Conservation (phyloP, 2,329 filamentous ascomycete species). For the Colletotrichum echinochloae region DNA sequence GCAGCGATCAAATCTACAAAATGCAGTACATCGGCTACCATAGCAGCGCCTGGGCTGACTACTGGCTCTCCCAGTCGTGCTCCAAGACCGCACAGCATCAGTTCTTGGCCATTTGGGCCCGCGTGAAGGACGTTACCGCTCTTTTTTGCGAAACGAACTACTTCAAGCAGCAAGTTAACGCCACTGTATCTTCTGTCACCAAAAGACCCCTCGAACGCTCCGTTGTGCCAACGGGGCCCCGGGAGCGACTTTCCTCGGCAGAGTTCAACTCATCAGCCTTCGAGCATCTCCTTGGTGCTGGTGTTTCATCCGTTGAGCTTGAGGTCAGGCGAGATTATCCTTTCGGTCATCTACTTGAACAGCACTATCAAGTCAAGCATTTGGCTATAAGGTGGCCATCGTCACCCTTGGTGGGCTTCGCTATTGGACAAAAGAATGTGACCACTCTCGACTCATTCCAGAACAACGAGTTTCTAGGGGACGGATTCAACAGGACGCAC, state of each 20-base stretch:
- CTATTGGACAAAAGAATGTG: constrained; percentile 42
- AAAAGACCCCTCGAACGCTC: constrained; percentile 35
- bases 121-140: constrained; percentile 47
- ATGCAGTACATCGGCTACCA: constrained; percentile 59
- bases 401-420: constrained; percentile 52
- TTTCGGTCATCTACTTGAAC: constrained; percentile 44
- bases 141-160: constrained; percentile 60
- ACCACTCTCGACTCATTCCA: constrained; percentile 22
- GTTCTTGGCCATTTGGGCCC: constrained; percentile 50
- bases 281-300: constrained; percentile 49
- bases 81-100: constrained; percentile 49
- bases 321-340: constrained; percentile 44
- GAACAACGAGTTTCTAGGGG: constrained; percentile 6
- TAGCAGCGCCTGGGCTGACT: constrained; percentile 48
- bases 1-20: constrained; percentile 38
- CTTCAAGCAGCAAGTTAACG: constrained; percentile 57
- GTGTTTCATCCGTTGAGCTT: constrained; percentile 38
- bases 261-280: constrained; percentile 53
- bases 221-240: constrained; percentile 13
- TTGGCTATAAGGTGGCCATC: constrained; percentile 41
- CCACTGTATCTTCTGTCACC: constrained; percentile 48
- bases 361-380: constrained; percentile 41
- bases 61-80: constrained; percentile 47
- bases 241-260: constrained; percentile 35
- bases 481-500: constrained; percentile 45